A percentile compares a stretch with the other conserved stretches of the same genome.
These are phyloP conservation scores for Colletotrichum sp. DNA, from an alignment of 2,329 filamentous ascomycete species.

Conservation along the genomic window DNA sequence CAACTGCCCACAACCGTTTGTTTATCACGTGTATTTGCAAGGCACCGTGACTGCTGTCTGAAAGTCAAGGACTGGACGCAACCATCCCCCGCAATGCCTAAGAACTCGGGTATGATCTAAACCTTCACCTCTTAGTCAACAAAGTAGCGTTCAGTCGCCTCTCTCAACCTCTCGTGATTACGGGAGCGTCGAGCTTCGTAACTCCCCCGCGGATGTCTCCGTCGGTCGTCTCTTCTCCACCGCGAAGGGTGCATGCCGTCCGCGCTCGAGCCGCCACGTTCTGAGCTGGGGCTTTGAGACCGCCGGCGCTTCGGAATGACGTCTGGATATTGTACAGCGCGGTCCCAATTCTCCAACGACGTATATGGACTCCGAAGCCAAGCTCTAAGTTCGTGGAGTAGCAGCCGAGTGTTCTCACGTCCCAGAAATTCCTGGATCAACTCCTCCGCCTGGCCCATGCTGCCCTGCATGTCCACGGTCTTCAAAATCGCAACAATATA, in stretches of 20 bases:
- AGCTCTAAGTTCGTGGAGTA: slow-evolving; percentile 83
- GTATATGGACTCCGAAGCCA: slow-evolving; percentile 84
- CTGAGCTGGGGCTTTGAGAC: slow-evolving; percentile 11
- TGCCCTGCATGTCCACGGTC: slow-evolving; percentile 81
- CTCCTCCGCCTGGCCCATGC: slow-evolving; percentile 78
- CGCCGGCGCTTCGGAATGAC: not conserved
- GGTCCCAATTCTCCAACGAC: slow-evolving; percentile 79
- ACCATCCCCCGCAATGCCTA: not conserved
- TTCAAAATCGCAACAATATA: slow-evolving; percentile 86
- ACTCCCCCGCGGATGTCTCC: slow-evolving; percentile 1
- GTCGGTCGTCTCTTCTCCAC: slow-evolving; percentile 20
- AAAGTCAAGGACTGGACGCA: not conserved
- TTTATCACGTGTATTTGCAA: not conserved
- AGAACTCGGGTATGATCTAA: not conserved
- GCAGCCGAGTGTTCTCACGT: slow-evolving; percentile 71
- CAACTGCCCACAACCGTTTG: not conserved
- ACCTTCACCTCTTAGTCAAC: not conserved
- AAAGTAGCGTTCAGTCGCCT: slow-evolving; percentile 11
- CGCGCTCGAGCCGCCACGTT: not conserved
- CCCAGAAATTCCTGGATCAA: slow-evolving; percentile 82
- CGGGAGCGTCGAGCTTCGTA: slow-evolving; percentile 4
- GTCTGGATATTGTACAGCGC: slow-evolving; percentile 71
- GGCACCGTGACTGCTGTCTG: not conserved
- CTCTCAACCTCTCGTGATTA: slow-evolving; percentile 4
- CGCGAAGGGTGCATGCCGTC: slow-evolving; percentile 18